Evolutionary conservation across 805 yeast species (phyloP).

Genomic region (Debaryomyces tyrocola): DNA sequence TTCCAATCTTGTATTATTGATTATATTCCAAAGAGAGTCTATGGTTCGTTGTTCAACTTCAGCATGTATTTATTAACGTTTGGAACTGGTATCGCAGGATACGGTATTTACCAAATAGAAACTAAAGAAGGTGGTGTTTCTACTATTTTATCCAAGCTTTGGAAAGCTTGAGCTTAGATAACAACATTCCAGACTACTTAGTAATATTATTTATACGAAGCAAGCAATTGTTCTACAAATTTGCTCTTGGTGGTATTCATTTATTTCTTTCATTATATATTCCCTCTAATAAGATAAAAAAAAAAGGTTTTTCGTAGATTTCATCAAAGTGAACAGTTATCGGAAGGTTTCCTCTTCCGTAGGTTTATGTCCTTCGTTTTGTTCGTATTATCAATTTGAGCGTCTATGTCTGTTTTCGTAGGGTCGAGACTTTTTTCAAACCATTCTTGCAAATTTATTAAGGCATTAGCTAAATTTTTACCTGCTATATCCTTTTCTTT

Average conservation of each 20-base stretch:
- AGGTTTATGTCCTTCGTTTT: constrained; percentile 2
- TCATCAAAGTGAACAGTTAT: neutral
- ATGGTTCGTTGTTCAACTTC: constrained; percentile 59
- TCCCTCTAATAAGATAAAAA: neutral
- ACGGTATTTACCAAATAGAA: constrained; percentile 72
- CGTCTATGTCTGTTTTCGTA: constrained; percentile 7
- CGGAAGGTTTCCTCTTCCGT: constrained; percentile 11
- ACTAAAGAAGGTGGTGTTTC: constrained; percentile 64
- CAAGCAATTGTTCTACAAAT: neutral
- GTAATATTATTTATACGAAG: neutral
- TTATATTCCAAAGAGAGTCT: constrained; percentile 74
- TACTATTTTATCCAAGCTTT: constrained; percentile 43
- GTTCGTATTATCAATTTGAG: neutral
- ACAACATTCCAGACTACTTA: too few species aligned
- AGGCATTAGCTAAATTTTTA: constrained; percentile 17
- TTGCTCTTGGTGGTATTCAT: neutral
- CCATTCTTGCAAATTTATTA: constrained; percentile 23
- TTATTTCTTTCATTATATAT: constrained; percentile 1
- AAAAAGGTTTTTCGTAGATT: neutral
- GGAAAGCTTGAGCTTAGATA: constrained; percentile 29
- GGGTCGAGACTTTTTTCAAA: constrained; percentile 13
- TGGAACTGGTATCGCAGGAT: constrained; percentile 65
- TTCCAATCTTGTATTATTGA: constrained; percentile 77
- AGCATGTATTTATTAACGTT: constrained; percentile 61
- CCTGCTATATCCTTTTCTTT: constrained; percentile 21